These are phyloP conservation scores for Erysimum cheiranthoides DNA, from an alignment of 345 rosid genomes.

Conservation along the genomic window DNA sequence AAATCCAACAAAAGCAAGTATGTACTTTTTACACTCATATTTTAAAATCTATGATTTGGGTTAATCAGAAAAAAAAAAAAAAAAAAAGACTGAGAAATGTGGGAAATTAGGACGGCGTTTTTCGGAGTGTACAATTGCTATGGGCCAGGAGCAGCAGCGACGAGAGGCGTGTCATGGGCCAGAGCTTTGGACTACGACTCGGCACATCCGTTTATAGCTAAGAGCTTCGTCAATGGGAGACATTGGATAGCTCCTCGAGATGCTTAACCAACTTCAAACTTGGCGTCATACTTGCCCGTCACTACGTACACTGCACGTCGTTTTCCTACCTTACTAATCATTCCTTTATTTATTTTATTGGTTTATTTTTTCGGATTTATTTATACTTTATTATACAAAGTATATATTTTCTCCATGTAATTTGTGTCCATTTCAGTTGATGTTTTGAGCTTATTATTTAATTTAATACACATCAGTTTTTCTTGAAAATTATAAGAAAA, in stretches of 20 bases:
- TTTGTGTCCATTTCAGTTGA: too few relatives aligned
- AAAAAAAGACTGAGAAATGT: neutral
- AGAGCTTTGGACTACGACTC: slow-evolving; percentile 75
- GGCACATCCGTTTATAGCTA: slow-evolving; percentile 82
- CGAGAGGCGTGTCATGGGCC: slow-evolving; percentile 85
- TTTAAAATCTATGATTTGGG: neutral
- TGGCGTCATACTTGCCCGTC: too few relatives aligned
- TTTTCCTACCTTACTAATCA: too few relatives aligned
- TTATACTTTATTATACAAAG: too few relatives aligned
- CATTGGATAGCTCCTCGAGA: slow-evolving; percentile 89
- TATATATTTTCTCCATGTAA: too few relatives aligned
- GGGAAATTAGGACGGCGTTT: slow-evolving; percentile 66
- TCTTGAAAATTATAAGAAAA: too few relatives aligned
- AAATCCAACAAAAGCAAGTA: slow-evolving; percentile 88
- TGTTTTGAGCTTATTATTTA: too few relatives aligned
- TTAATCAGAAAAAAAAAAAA: neutral
- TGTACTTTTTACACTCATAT: neutral
- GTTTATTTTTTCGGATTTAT: too few relatives aligned
- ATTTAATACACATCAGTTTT: too few relatives aligned
- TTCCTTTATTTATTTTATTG: too few relatives aligned
- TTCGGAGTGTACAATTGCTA: slow-evolving; percentile 91
- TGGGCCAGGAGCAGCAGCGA: slow-evolving; percentile 89
- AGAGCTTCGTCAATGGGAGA: slow-evolving; percentile 93
- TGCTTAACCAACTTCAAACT: slow-evolving; percentile 48
- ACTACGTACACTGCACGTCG: too few relatives aligned